These are phyloP conservation scores for Xylaria sp. DNA, from an alignment of 2,329 filamentous ascomycete species.

Conservation along the genomic window DNA sequence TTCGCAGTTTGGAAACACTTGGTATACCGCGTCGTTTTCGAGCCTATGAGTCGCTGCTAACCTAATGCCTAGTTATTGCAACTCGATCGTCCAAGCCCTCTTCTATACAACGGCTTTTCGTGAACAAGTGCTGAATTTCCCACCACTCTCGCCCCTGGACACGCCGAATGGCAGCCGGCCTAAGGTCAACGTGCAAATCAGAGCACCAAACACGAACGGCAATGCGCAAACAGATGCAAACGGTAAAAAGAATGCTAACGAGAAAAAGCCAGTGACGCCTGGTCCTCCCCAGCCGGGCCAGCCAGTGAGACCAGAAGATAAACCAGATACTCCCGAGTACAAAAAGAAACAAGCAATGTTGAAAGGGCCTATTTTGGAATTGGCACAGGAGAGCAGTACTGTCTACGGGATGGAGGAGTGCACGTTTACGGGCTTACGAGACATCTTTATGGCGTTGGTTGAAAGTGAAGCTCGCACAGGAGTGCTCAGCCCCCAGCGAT, in stretches of 20 bases:
- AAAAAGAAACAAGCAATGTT: conserved; percentile 96
- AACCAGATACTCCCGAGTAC: conserved; percentile 92
- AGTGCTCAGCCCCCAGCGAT: conserved; percentile 88
- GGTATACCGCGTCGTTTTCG: conserved; percentile 60
- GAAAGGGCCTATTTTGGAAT: conserved; percentile 83
- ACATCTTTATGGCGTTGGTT: conserved; percentile 92
- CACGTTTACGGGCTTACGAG: conserved; percentile 91
- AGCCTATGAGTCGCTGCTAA: conserved; percentile 35
- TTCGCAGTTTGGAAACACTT: conserved; percentile 91
- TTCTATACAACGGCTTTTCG: conserved; percentile 96
- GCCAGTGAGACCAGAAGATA: conserved; percentile 78
- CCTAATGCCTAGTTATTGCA: conserved; percentile 78
- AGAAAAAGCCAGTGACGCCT: conserved; percentile 59
- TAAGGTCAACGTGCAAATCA: conserved; percentile 66
- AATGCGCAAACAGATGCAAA: conserved; percentile 49
- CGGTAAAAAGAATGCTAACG: conserved; percentile 59
- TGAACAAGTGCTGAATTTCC: conserved; percentile 92
- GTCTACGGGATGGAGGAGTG: conserved; percentile 94
- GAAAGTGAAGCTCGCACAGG: conserved; percentile 82
- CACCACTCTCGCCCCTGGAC: conserved; percentile 71
- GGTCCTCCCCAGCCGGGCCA: conserved; percentile 61
- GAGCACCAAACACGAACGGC: conserved; percentile 59
- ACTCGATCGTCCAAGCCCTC: conserved; percentile 95
- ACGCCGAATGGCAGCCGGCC: conserved; percentile 64
- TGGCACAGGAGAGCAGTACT: conserved; percentile 78